A percentile compares a stretch with the other conserved stretches of the same genome.
These are phyloP conservation scores for Kodamaea neixiangensis DNA, from an alignment of 805 yeast species.

Conservation along the genomic window DNA sequence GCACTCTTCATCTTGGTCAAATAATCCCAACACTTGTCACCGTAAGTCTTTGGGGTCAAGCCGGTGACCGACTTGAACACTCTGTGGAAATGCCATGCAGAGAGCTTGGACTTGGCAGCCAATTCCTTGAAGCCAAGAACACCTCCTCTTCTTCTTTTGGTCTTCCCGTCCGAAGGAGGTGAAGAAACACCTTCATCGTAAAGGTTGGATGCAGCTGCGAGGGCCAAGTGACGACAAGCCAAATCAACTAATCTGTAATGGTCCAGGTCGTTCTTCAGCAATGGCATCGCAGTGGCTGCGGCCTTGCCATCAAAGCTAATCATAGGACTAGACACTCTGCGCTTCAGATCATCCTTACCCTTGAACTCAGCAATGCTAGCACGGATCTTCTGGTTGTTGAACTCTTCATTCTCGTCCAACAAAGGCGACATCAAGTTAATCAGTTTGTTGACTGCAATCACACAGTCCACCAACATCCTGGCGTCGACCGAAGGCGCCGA, in stretches of 20 bases:
- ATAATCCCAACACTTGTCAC: constrained; percentile 75
- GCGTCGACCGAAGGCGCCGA: constrained; percentile 48
- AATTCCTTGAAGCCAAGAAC: constrained; percentile 82
- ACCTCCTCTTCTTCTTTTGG: constrained; percentile 70
- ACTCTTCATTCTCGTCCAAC: constrained; percentile 46
- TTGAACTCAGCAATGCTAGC: constrained; percentile 35
- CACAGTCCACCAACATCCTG: constrained; percentile 48
- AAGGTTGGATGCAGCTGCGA: constrained; percentile 63
- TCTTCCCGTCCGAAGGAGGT: constrained; percentile 21
- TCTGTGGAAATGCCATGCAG: constrained; percentile 93
- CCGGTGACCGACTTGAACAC: constrained; percentile 87
- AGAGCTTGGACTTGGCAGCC: constrained; percentile 78
- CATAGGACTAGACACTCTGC: constrained; percentile 34
- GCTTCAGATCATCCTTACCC: constrained; percentile 21
- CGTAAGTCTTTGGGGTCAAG: constrained; percentile 84
- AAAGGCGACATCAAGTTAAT: constrained; percentile 61
- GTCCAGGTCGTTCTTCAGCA: constrained; percentile 63
- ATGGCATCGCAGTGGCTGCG: constrained; percentile 25
- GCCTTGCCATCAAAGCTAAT: constrained; percentile 24
- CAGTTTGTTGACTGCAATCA: constrained; percentile 52
- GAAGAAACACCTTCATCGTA: constrained; percentile 21
- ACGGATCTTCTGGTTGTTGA: constrained; percentile 36
- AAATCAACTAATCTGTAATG: constrained; percentile 69
- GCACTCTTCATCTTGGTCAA: constrained; percentile 30
- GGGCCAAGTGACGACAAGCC: constrained; percentile 82